Base-by-base conservation (phyloP, 2,329 filamentous ascomycete species). In the Fusarium devonianum region DNA sequence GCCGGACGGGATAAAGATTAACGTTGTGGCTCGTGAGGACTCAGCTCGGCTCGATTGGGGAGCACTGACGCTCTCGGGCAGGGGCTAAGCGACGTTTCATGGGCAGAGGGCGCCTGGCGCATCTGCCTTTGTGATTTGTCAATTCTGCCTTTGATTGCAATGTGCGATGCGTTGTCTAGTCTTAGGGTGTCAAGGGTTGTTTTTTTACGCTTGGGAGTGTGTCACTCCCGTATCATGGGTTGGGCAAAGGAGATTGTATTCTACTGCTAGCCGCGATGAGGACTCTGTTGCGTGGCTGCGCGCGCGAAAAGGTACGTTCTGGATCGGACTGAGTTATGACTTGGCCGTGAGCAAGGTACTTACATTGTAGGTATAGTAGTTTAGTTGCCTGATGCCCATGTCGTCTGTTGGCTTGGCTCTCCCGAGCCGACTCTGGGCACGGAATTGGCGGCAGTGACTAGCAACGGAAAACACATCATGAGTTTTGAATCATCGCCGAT, bases 11-110 rank as follows among this genome's bases (percentile, higher is more conserved):
- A 47, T 38, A 21, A 28, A 35, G 53, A 46, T 59, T 57, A 53
- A 54, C 53, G 42, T 47, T 60, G 48, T 60, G 56, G 56, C 56
- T 60, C 45, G 48, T 54, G 41, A 58, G 47, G 32, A 30, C n/a
- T 46, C 36, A 43, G 37, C 50, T 59, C 55, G 34, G 40, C 55
- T 58, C 19, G 49, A 51, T 52, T 52, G 22, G 55, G 55, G 39
- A 56, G 30, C 30, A 50, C 10, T 18, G 23, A 28, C 18, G 33
- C 33, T n/a, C n/a, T n/a, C n/a, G n/a, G n/a, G n/a, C n/a, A n/a
- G n/a, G n/a, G 38, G 38, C 12, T 41, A 22, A 42, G 50, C 44
- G 33, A 56, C 29, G 55, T 58, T 59, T 58, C 55, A 58, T 52
- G 40, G 19, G 25, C 28, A 29, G 37, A 43, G 33, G 26, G 40